Conservation (phyloP, 805 yeast genomes). For the Myxozyma kluyveri region DNA sequence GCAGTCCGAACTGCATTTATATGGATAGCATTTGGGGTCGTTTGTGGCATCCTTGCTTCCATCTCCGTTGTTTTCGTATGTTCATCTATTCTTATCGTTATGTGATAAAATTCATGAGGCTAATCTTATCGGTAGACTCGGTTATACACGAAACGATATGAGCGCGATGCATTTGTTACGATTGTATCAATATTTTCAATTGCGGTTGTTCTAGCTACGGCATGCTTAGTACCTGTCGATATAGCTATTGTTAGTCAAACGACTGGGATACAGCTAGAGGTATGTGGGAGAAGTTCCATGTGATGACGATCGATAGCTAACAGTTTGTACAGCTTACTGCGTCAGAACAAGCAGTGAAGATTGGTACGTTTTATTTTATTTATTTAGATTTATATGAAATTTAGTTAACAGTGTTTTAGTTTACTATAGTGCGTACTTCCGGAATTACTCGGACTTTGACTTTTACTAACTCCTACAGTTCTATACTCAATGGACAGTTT, state of each 20-base stretch:
- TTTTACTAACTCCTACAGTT: slow-evolving; percentile 4
- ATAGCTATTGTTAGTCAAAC: slow-evolving; percentile 30
- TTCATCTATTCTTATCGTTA: neutral
- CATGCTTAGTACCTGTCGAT: slow-evolving; percentile 30
- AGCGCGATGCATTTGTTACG: slow-evolving; percentile 30
- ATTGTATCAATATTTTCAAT: slow-evolving; percentile 29
- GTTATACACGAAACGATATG: slow-evolving; percentile 25
- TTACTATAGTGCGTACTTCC: slow-evolving; percentile 18
- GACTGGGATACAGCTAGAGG: slow-evolving; percentile 12
- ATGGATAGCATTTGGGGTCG: slow-evolving; percentile 32
- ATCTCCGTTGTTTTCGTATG: slow-evolving; percentile 27
- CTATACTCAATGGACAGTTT: slow-evolving; percentile 31
- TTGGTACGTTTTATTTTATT: slow-evolving; percentile 1
- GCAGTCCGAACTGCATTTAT: slow-evolving; percentile 29
- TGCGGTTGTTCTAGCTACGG: slow-evolving; percentile 29
- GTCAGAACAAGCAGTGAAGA: slow-evolving; percentile 10
- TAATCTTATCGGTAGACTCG: slow-evolving; percentile 15
- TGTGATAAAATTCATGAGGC: neutral
- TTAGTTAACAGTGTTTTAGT: slow-evolving; percentile 9
- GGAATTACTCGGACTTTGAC: neutral
- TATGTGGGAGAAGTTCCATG: neutral
- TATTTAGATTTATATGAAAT: neutral
- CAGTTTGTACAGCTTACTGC: neutral
- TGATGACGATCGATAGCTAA: neutral
- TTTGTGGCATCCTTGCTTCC: slow-evolving; percentile 22